These are phyloP conservation scores for Polychaeton citri DNA, from an alignment of 2,329 filamentous ascomycete genomes.

Conservation along the genomic window DNA sequence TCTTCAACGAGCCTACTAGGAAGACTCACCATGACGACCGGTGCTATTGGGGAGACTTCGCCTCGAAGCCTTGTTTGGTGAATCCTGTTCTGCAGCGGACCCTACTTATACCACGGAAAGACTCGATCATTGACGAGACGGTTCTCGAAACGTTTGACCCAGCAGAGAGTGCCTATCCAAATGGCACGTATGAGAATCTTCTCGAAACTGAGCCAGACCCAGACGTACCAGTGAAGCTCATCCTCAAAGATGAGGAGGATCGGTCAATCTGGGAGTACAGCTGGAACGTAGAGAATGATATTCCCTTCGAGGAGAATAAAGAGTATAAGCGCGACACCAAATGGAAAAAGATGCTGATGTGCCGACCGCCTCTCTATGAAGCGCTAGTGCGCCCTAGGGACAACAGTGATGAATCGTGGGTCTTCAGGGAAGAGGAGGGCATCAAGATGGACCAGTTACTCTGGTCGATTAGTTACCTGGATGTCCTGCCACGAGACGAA, in stretches of 20 bases:
- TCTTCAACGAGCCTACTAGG: neutral
- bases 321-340: neutral
- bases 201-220: neutral
- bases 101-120: neutral
- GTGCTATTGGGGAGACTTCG: neutral
- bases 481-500: neutral
- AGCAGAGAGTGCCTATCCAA: neutral
- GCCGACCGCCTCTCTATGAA: neutral
- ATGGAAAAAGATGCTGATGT: neutral
- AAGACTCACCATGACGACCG: neutral
- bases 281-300: neutral
- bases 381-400: neutral
- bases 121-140: neutral
- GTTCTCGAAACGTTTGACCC: neutral
- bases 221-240: neutral
- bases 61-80: neutral
- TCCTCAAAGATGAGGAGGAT: neutral
- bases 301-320: neutral
- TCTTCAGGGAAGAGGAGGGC: neutral
- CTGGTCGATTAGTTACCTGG: neutral
- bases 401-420: neutral
- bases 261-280: neutral
- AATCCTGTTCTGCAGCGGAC: neutral
- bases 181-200: neutral
- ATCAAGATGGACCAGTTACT: neutral